Evolutionary conservation across 1,139 yeast species (phyloP).

Genomic region (Geotrichum fermentans): DNA sequence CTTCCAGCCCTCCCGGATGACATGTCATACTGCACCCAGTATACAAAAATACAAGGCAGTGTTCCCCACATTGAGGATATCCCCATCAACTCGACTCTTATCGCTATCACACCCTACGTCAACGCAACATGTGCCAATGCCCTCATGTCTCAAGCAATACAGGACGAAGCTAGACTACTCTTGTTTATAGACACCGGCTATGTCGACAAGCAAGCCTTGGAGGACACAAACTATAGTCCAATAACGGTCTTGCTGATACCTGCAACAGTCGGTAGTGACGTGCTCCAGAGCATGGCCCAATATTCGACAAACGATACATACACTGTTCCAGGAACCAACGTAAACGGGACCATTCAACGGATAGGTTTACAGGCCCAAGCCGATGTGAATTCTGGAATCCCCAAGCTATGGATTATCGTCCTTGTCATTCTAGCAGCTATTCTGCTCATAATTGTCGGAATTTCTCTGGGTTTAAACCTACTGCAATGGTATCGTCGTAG

Average conservation of each 20-base stretch:
- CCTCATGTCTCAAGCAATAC: slow-evolving; percentile 16
- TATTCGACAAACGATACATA: slow-evolving; percentile 13
- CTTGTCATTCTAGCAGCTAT: slow-evolving; percentile 22
- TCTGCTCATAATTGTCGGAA: slow-evolving; percentile 14
- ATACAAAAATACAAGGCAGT: slow-evolving; percentile 7
- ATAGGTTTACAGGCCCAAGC: slow-evolving; percentile 15
- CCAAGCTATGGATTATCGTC: slow-evolving; percentile 22
- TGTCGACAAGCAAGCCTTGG: not conserved
- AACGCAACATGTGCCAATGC: slow-evolving; percentile 10
- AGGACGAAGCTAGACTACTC: slow-evolving; percentile 15
- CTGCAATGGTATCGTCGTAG: slow-evolving; percentile 25
- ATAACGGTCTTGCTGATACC: slow-evolving; percentile 4
- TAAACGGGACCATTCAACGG: slow-evolving; percentile 8
- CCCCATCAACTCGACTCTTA: slow-evolving; percentile 12
- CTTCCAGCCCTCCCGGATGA: slow-evolving; percentile 11
- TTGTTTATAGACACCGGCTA: slow-evolving; percentile 9
- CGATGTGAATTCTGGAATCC: slow-evolving; percentile 5
- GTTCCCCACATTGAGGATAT: slow-evolving; percentile 13
- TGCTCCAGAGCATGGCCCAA: slow-evolving; percentile 12
- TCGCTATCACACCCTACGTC: slow-evolving; percentile 19
- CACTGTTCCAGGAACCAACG: slow-evolving; percentile 1
- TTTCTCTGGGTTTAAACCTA: slow-evolving; percentile 23
- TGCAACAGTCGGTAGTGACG: slow-evolving; percentile 5
- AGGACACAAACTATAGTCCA: not conserved
- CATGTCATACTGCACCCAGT: slow-evolving; percentile 11